Base-by-base conservation (phyloP, 2,329 filamentous ascomycete genomes). In the Xylogone sp. region DNA sequence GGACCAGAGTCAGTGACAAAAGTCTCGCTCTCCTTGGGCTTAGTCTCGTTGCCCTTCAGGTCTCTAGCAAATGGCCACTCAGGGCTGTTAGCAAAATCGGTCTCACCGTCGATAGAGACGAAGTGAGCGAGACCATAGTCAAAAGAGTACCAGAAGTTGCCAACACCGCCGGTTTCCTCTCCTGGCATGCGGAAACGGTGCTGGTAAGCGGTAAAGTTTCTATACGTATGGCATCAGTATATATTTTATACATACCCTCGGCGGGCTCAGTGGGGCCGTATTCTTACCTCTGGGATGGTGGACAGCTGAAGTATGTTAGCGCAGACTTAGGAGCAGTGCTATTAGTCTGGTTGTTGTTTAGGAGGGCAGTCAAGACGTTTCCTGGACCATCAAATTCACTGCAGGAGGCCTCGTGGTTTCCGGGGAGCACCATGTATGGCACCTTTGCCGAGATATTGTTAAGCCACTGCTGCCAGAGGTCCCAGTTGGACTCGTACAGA, bases 371-470 rank as follows among this genome's bases (percentile, higher is more conserved):
- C 45, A 56, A 42, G 21, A 69, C 27, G 27, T 55, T 56, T 12
- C 61, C 50, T n/a, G 55, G 52, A 8, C 55, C 54, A 43, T 57
- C 57, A 46, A 56, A 57, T 31, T 61, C 56, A 29, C 50, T 48
- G 60, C 80, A 83, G 42, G 68, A 66, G 0, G 80, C 79, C 62
- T 84, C 81, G 54, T 79, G 76, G 61, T 80, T 79, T 12, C 76
- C 76, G 1, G 75, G 72, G 4, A 75, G 45, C 8, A 73, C 73
- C 77, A 80, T 79, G 69, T 84, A 84, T 0, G 73, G 69, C 60
- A 82, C 81, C 46, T 74, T 72, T 16, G 68, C 71, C 1, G 80
- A 63, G 45, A 84, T 74, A 3, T 78, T 77, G 0, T 73, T 71
- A 1, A 82, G 70, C 59, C 82, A 77, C 49, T 71, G 67, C 64